Base-by-base conservation (phyloP, 371 early-diverging fungal genomes). In the Gilbertella persicaria region DNA sequence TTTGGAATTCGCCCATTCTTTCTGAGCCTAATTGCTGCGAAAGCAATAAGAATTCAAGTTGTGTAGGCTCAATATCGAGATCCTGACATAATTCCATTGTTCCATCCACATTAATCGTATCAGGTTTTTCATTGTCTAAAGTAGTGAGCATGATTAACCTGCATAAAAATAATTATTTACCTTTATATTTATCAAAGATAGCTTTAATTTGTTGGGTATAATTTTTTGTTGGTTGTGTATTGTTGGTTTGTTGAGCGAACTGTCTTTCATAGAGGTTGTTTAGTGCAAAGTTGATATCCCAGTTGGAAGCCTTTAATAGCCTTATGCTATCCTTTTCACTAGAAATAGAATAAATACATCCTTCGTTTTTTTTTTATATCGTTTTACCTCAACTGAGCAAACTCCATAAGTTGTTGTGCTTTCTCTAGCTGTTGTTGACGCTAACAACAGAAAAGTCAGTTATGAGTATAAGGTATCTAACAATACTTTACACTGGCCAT, bases 1-100 rank as follows among this genome's bases (percentile, higher is more conserved):
- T 67, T 16, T 71, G 78, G 56, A 91, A 92, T 60, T 92, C 91
- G 56, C 91, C 86, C 87, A 92, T 91, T 16, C 69, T 74, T 54
- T 87, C 81, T 19, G 89, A 82, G 36, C 83, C 77, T 24, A 94
- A 63, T 55, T 90, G 83, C 56, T 73, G 79, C 3, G 92, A 88
- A 19, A 93, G 60, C 17, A 90, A 79, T 5, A 93, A 58, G 60
- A 88, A 86, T 29, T 89, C 89, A 26, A 87, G 76, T 52, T 91
- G 88, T 14, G 83, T 82, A 2, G 93, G 93, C 45, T 87, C 91
- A 33, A 94, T 85, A 23, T 71, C 82, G 42, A 94, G 71, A 62
- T 88, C 92, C 17, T 71, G 60, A 51, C 87, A 90, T 26, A 85
- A 73, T 35, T 69, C 64, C 66, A 86, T 86, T n/a, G 84, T 87